phyloP scores from a whole-genome alignment of 1,284 basidiomycete genomes.

The Rhodotorula sp. region DNA sequence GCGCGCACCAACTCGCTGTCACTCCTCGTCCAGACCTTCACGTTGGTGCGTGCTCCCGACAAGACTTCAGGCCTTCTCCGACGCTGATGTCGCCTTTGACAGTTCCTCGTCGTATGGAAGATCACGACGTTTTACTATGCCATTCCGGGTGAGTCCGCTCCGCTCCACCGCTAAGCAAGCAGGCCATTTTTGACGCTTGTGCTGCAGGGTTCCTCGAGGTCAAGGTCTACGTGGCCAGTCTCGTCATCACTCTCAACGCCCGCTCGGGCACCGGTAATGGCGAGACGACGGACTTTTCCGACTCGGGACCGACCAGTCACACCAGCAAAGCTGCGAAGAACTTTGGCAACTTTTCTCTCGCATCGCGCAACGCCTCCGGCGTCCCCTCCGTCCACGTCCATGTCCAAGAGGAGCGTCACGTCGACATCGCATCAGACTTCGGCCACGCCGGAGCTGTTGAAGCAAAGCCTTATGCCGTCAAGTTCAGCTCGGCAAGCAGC shows the following conservation, averaged over 20 bases:
- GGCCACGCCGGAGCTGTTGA: background rate
- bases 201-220: background rate
- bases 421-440: background rate
- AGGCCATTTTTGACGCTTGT: too few species aligned
- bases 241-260: background rate
- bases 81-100: background rate
- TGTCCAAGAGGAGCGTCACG: background rate
- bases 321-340: background rate
- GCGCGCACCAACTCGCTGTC: background rate
- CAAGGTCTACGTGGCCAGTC: background rate
- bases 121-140: background rate
- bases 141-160: background rate
- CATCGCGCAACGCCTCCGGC: background rate
- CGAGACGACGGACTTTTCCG: background rate
- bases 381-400: background rate
- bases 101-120: background rate
- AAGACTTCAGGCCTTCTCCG: background rate
- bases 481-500: background rate
- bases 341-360: background rate
- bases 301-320: background rate
- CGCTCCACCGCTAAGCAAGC: too few species aligned
- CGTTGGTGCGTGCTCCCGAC: background rate
- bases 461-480: background rate
- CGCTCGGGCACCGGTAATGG: background rate
- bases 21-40: background rate